A percentile compares a stretch with the other conserved stretches of the same genome.
phyloP scores from a whole-genome alignment of 495 filamentous ascomycete species.

The Trypethelium eluteriae region DNA sequence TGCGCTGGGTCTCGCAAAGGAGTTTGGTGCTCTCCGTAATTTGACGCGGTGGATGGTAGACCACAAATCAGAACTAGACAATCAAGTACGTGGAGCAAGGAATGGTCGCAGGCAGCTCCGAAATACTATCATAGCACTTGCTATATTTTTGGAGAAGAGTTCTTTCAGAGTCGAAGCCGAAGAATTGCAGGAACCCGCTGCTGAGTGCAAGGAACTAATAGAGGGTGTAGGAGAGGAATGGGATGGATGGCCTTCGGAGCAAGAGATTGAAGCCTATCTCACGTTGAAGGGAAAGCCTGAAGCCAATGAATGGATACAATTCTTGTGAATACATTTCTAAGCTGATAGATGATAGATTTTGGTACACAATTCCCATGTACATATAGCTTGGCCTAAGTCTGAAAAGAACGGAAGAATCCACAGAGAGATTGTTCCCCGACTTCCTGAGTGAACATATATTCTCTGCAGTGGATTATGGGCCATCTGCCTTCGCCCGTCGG shows the following conservation, averaged over 20 bases:
- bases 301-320: not conserved
- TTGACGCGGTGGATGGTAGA: slow-evolving; percentile 28
- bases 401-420: too few relatives aligned
- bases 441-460: too few relatives aligned
- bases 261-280: not conserved
- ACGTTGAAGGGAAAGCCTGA: not conserved
- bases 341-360: not conserved
- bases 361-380: not conserved
- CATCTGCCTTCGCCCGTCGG: not conserved
- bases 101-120: slow-evolving; percentile 44
- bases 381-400: not conserved
- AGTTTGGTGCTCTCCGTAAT: slow-evolving; percentile 30
- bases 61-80: slow-evolving; percentile 21
- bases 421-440: too few relatives aligned
- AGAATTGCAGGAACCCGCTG: not conserved
- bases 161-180: slow-evolving; percentile 21
- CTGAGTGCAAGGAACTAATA: not conserved
- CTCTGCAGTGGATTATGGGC: not conserved
- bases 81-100: slow-evolving; percentile 14
- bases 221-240: not conserved
- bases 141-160: slow-evolving; percentile 46
- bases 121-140: slow-evolving; percentile 45
- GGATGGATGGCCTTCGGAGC: not conserved
- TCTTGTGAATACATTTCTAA: not conserved
- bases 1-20: slow-evolving; percentile 29